These are phyloP conservation scores for Brassica carinata DNA, from an alignment of 345 rosid species.

Conservation along the genomic window DNA sequence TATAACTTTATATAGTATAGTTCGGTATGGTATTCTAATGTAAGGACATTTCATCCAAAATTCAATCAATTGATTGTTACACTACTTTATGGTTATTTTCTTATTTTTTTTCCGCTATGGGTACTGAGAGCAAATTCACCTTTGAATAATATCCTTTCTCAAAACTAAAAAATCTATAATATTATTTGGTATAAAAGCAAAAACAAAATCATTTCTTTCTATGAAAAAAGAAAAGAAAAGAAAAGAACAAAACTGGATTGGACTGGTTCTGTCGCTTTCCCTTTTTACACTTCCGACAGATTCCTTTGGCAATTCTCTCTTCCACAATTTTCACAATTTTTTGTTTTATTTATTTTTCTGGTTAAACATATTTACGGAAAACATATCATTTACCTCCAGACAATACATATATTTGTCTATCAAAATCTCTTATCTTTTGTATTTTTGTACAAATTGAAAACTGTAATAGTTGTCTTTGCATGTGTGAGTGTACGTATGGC, in stretches of 20 bases:
- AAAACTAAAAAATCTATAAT: not conserved
- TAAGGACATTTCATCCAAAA: no score
- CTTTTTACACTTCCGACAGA: constrained; percentile 36
- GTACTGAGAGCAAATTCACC: no score
- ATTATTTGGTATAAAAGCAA: not conserved
- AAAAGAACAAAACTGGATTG: constrained; percentile 27
- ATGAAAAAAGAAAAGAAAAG: not conserved
- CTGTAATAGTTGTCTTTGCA: constrained; percentile 16
- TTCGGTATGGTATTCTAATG: no score
- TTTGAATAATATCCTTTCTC: no score
- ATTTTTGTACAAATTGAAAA: constrained; percentile 7
- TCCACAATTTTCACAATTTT: constrained; percentile 6
- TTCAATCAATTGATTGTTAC: no score
- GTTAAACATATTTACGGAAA: constrained; percentile 6
- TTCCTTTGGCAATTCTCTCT: constrained; percentile 35
- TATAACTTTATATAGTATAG: no score
- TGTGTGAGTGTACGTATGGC: constrained; percentile 13
- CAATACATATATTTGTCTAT: constrained; percentile 10
- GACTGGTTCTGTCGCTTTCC: constrained; percentile 33
- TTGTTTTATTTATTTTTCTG: constrained; percentile 2
- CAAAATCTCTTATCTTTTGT: constrained; percentile 10
- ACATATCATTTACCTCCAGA: constrained; percentile 33
- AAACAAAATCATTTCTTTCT: not conserved
- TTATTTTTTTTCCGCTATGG: no score
- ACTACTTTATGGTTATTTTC: no score